Percentiles rank a stretch among this genome's conserved stretches.
Conservation (phyloP, 2,329 filamentous ascomycete species). For the Aureobasidium namibiae region DNA sequence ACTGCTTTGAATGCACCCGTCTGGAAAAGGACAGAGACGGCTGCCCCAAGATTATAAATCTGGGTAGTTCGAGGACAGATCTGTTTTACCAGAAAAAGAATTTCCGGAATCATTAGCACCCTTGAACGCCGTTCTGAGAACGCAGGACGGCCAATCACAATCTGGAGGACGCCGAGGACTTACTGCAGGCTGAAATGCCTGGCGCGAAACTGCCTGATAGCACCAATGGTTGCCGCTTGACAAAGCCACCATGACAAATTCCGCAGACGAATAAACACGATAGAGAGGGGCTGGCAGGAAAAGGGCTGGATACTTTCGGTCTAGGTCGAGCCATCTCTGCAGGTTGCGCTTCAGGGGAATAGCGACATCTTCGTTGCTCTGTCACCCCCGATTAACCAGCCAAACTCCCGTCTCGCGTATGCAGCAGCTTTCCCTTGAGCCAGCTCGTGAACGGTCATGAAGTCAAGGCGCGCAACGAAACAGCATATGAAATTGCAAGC, state of each 20-base stretch:
- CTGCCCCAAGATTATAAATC: constrained; percentile 98
- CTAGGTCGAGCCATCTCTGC: neutral
- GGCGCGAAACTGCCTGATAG: neutral
- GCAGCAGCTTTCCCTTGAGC: neutral
- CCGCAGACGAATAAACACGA: neutral
- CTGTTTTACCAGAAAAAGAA: constrained; percentile 71
- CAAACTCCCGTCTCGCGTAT: neutral
- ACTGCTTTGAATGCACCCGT: constrained; percentile 97
- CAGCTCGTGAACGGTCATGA: neutral
- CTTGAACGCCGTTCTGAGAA: neutral
- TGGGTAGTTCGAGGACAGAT: constrained; percentile 92
- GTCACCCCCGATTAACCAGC: neutral
- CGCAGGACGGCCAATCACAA: neutral
- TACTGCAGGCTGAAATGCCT: neutral
- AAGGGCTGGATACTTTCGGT: neutral
- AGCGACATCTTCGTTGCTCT: neutral
- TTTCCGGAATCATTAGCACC: constrained; percentile 49
- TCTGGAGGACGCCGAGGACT: neutral
- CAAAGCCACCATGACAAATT: neutral
- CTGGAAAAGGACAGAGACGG: constrained; percentile 96
- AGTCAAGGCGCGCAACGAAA: neutral
- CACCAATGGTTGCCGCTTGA: neutral
- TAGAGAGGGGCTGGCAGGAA: neutral
- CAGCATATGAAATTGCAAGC: neutral
- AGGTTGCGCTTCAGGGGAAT: neutral